Base-by-base conservation (phyloP, 371 early-diverging fungal genomes). In the Funneliformis caledonium region DNA sequence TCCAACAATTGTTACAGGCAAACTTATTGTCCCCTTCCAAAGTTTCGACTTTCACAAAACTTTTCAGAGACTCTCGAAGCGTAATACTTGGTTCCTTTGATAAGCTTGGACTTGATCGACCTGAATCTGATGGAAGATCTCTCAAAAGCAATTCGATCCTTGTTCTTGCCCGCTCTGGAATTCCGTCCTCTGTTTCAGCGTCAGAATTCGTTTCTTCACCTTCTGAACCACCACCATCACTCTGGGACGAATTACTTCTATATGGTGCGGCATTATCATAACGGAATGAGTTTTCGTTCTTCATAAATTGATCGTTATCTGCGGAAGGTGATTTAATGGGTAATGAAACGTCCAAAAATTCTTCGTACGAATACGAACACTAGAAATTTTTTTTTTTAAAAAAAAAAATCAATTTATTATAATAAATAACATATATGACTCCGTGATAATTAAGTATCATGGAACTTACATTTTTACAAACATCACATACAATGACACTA, bases 401-500 rank as follows among this genome's bases (percentile, higher is more conserved):
- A 81, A 37, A 10, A 50, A 16, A 7, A 81, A 78, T 31, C 5
- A 43, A 14, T 74, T 33, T 73, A n/a, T 43, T 42, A 52, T 22
- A 72, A 60, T 4, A n/a, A n/a, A 16, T 37, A 37, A 59, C 22
- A 1, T 33, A 1, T 33, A 9, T 4, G 26, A 19, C n/a, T 48
- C 4, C 2, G 7, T 7, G 48, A 31, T 50, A 31, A 52, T 64
- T 42, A 61, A 12, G 26, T 26, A 26, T 26, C 26, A 26, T 9
- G 48, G 1, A 60, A 83, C 83, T 37, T 83, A 91, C 89, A 77
- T 87, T 82, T 80, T 89, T 88, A 83, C 92, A 92, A 0, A 84
- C 69, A 47, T 89, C 89, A 69, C 92, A 92, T 12, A 92, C 87
- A 64, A 92, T 87, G 47, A 88, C 84, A 62, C 88, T 89, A 56